Base-by-base conservation (phyloP, 1,284 basidiomycete genomes). In the Schizophyllum commune region DNA sequence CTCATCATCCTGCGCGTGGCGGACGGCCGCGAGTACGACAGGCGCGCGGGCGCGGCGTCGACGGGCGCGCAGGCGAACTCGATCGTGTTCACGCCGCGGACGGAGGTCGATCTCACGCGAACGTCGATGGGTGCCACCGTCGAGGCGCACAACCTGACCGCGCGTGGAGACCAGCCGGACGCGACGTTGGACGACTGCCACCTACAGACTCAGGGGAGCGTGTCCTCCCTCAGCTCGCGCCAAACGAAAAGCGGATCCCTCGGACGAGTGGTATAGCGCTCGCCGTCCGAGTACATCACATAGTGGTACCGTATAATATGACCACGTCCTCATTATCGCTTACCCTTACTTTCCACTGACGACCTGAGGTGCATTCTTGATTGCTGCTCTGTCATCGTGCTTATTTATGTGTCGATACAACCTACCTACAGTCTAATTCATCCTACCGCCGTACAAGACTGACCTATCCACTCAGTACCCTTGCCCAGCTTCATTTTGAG, bases 1-100 rank as follows among this genome's bases (percentile, higher is more conserved):
- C 62, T 66, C 51, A 68, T 68, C 27, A 52, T 68, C 20, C 63
- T 65, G 52, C 56, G 68, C 20, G 64, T 68, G 22, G 62, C 65
- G 2, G 59, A 65, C 19, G 67, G 66, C 6, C 47, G 62, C 20
- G 67, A 47, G 39, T 47, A 13, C 39, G 39, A 47, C 39, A 47
- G 39, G 39, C 39, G 39, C 2, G 39, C 8, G 39, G 39, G 13
- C 13, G 17, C 39, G 13, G 13, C 17, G 17, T 13, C 39, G 17
- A 17, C 39, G 13, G 39, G 13, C 39, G 39, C 13, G 39, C 39
- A 47, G 9, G 9, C 39, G 39, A 47, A 47, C 39, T 47, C 39
- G 17, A 47, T 47, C 9, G 39, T 17, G 13, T 47, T 47, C 39
- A 47, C 39, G 3, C 39, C 39, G 39, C 39, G 13, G 9, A 47